phyloP scores from a whole-genome alignment of 2,329 filamentous ascomycete genomes.

The Paracamarosporium sp. region DNA sequence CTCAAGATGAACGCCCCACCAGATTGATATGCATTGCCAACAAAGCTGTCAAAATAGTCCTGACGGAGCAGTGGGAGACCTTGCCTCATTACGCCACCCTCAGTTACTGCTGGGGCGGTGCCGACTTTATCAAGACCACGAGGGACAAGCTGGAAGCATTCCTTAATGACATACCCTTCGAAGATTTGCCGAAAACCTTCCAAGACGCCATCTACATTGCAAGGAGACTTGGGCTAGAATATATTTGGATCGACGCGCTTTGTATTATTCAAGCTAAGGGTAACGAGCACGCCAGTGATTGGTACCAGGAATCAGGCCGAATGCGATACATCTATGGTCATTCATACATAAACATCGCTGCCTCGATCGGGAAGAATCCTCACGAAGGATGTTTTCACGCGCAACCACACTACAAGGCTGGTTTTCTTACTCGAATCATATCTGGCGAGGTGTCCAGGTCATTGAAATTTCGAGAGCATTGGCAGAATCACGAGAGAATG shows the following conservation, averaged over 20 bases:
- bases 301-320: not conserved
- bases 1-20: not conserved
- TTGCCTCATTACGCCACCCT: not conserved
- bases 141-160: not conserved
- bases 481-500: not conserved
- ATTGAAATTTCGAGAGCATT: not conserved
- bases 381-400: slow-evolving; percentile 5
- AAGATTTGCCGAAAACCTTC: slow-evolving; percentile 1
- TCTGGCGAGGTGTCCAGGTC: not conserved
- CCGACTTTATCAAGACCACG: not conserved
- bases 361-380: not conserved
- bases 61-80: not conserved
- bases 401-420: not conserved
- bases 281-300: not conserved
- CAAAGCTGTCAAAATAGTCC: not conserved
- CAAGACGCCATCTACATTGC: slow-evolving; percentile 1
- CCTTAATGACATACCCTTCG: not conserved
- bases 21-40: not conserved
- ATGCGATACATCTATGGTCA: slow-evolving; percentile 8
- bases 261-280: slow-evolving; percentile 18
- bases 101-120: slow-evolving; percentile 2
- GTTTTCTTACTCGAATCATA: not conserved
- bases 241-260: slow-evolving; percentile 22
- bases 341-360: slow-evolving; percentile 8
- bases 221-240: slow-evolving; percentile 2